Percentiles rank a stretch among this genome's conserved stretches.
These are phyloP conservation scores for Lagerstroemia speciosa DNA, from an alignment of 345 rosid genomes.

Conservation along the genomic window DNA sequence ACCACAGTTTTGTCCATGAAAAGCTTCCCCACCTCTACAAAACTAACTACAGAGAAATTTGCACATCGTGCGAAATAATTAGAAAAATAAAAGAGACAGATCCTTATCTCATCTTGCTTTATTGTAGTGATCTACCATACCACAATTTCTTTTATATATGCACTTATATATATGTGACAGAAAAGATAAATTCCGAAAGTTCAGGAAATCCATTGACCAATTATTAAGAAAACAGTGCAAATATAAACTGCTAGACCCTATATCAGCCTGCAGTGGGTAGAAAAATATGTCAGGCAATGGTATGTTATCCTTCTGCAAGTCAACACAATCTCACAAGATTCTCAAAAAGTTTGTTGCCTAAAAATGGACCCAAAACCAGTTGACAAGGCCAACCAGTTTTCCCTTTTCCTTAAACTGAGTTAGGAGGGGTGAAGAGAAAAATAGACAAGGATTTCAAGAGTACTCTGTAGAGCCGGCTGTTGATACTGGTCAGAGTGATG, in stretches of 20 bases:
- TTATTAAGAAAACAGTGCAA: neutral
- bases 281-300: neutral
- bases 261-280: neutral
- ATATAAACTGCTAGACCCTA: neutral
- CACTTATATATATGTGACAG: neutral
- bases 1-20: neutral
- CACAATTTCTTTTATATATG: neutral
- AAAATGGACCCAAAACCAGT: neutral
- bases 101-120: neutral
- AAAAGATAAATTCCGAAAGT: neutral
- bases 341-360: neutral
- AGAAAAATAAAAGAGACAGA: neutral
- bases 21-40: neutral
- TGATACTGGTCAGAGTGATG: slow-evolving; percentile 69
- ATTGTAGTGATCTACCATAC: neutral
- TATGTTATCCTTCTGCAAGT: neutral
- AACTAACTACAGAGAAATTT: neutral
- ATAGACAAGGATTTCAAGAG: slow-evolving; percentile 6
- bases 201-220: neutral
- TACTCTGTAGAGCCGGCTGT: slow-evolving; percentile 56
- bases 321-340: neutral
- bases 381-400: neutral
- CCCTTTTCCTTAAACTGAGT: neutral
- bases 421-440: neutral
- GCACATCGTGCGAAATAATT: neutral